phyloP scores from a whole-genome alignment of 2,329 filamentous ascomycete species.

The Basipetospora chlamydospora region DNA sequence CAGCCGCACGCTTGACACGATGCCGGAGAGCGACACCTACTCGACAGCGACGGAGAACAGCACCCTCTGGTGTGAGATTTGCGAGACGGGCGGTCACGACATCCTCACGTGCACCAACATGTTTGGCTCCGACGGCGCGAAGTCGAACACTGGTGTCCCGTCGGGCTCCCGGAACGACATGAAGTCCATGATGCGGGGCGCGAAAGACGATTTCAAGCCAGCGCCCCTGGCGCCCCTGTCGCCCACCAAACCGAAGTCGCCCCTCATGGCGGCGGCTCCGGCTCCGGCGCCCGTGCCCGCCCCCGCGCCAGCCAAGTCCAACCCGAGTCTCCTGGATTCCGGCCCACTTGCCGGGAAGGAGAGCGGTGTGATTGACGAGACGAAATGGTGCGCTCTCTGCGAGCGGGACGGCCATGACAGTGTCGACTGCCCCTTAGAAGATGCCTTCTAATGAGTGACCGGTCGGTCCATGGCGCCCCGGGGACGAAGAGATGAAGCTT shows the following conservation, averaged over 20 bases:
- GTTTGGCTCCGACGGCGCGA: conserved; percentile 40
- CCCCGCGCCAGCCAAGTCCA: too few relatives aligned
- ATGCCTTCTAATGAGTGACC: conserved; percentile 53
- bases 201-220: conserved; percentile 30
- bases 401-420: conserved; percentile 95
- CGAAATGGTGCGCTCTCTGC: conserved; percentile 94
- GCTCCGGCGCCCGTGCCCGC: conserved; percentile 20
- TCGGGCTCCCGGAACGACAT: too few relatives aligned
- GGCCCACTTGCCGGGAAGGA: conserved; percentile 65
- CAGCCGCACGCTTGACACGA: conserved; percentile 45
- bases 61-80: conserved; percentile 85
- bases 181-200: too few relatives aligned
- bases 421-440: conserved; percentile 86
- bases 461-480: too few relatives aligned
- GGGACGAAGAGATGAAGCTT: not conserved
- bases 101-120: conserved; percentile 90
- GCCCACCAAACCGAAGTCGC: conserved; percentile 7
- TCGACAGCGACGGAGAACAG: conserved; percentile 59
- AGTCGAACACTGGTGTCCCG: not conserved
- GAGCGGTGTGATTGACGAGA: conserved; percentile 61
- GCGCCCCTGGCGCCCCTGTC: conserved; percentile 38
- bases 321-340: conserved; percentile 48
- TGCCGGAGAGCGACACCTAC: conserved; percentile 55
- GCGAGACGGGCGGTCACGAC: conserved; percentile 81
- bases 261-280: conserved; percentile 8